phyloP scores from a whole-genome alignment of 2,329 filamentous ascomycete genomes.

The Alternaria sp. region DNA sequence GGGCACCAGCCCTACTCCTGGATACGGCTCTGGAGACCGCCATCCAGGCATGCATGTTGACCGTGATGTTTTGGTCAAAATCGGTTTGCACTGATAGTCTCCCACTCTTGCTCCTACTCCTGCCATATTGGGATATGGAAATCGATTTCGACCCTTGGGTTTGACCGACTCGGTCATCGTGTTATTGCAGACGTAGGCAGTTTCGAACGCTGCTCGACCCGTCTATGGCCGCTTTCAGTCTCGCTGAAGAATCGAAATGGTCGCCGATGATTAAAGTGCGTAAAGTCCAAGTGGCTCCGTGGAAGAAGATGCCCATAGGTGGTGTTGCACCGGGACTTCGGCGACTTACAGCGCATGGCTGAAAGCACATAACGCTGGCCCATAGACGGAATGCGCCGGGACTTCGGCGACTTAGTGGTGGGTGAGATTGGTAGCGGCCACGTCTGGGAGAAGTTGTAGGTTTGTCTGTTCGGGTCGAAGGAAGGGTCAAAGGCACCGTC shows the following conservation, averaged over 20 bases:
- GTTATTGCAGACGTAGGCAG: background rate
- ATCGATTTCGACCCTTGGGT: background rate
- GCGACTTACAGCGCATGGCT: too few relatives aligned
- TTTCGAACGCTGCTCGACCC: background rate
- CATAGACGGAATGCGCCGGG: background rate
- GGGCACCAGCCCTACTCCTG: background rate
- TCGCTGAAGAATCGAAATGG: background rate
- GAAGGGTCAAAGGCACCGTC: constrained; percentile 49
- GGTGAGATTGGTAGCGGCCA: constrained; percentile 48
- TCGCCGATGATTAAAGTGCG: background rate
- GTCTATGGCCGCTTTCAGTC: background rate
- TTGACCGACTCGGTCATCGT: background rate
- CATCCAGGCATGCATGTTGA: background rate
- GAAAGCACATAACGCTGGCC: too few relatives aligned
- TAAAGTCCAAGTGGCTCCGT: background rate
- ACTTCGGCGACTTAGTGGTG: background rate
- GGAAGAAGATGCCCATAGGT: background rate
- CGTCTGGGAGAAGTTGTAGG: constrained; percentile 40
- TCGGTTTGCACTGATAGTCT: background rate
- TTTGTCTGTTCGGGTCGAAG: constrained; percentile 46
- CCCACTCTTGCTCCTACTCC: background rate
- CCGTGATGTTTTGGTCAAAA: background rate
- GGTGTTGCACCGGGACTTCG: background rate
- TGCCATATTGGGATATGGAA: background rate
- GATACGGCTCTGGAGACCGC: background rate